Conservation (phyloP, 176 grass and related monocot genomes). For the Sorghum bicolor region Sorghum_bicolor_NCBIv3 NC_012872.2:30184501-30185000, state of each 20-base stretch:
- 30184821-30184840: not conserved
- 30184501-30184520: too few species aligned
- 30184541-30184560: not conserved
- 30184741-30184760: not conserved
- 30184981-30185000: too few species aligned
- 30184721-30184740: slow-evolving; percentile 17
- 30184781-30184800: not conserved
- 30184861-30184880: not conserved
- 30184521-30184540: not conserved
- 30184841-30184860: not conserved
- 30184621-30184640: not conserved
- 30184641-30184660: not conserved
- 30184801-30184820: not conserved
- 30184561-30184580: not conserved
- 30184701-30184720: not conserved
- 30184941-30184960: too few species aligned
- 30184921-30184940: not conserved
- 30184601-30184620: not conserved
- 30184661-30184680: not conserved
- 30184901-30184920: not conserved
- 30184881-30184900: not conserved
- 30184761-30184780: not conserved
- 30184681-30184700: not conserved
- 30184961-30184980: too few species aligned
- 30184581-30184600: not conserved